These are phyloP conservation scores for Cystobasidium pallidum DNA, from an alignment of 1,284 basidiomycete genomes.

Conservation along the genomic window DNA sequence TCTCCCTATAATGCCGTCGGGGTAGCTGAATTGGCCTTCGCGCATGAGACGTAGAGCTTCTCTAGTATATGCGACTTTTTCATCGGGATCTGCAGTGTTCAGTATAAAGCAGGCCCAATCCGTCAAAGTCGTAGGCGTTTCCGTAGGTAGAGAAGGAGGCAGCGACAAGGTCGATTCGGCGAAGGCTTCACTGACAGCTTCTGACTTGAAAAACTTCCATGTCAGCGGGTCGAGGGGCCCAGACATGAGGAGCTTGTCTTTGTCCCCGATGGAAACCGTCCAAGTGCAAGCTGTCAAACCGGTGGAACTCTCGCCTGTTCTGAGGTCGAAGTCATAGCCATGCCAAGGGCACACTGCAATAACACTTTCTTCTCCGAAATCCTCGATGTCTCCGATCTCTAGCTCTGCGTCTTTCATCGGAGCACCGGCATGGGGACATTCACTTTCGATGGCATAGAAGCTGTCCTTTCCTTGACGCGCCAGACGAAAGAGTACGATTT, in stretches of 20 bases:
- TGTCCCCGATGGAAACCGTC: constrained; percentile 63
- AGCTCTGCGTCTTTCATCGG: constrained; percentile 41
- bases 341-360: constrained; percentile 80
- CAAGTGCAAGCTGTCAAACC: constrained; percentile 80
- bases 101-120: constrained; percentile 58
- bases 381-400: constrained; percentile 33
- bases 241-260: constrained; percentile 66
- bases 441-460: constrained; percentile 42
- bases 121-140: constrained; percentile 54
- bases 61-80: constrained; percentile 57
- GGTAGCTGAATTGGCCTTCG: constrained; percentile 63
- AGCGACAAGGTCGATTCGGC: constrained; percentile 66
- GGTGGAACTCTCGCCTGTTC: constrained; percentile 72
- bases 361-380: constrained; percentile 32
- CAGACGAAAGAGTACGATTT: constrained; percentile 43
- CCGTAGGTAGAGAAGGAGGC: constrained; percentile 37
- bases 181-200: constrained; percentile 82
- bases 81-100: constrained; percentile 55
- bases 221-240: constrained; percentile 62
- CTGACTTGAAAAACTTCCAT: constrained; percentile 74
- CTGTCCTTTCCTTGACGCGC: constrained; percentile 20
- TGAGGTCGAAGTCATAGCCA: constrained; percentile 70
- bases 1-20: constrained; percentile 64
- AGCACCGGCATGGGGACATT: constrained; percentile 45
- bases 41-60: constrained; percentile 68